Conservation (phyloP, 1,139 yeast genomes). For the Arxiozyma slooffiae region DNA sequence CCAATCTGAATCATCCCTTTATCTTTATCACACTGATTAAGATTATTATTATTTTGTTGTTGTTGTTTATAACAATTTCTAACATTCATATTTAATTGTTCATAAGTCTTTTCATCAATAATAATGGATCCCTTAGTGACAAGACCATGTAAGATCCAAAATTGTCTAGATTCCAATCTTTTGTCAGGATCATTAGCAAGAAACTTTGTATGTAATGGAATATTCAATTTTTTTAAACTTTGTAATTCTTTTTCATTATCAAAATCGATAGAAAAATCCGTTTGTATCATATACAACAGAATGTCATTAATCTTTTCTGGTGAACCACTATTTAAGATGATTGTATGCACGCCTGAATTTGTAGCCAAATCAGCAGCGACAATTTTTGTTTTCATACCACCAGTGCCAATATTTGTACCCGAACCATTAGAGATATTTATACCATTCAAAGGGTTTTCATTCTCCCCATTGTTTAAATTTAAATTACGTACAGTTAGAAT, state of each 20-base stretch:
- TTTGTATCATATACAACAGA: constrained; percentile 49
- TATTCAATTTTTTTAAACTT: constrained; percentile 29
- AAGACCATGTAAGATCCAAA: constrained; percentile 89
- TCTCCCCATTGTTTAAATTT: constrained; percentile 44
- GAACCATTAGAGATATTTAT: constrained; percentile 65
- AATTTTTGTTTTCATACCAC: constrained; percentile 94
- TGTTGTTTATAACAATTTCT: neutral
- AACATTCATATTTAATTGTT: constrained; percentile 10
- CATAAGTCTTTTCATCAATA: constrained; percentile 78
- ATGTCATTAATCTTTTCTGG: constrained; percentile 72
- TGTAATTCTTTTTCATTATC: constrained; percentile 24
- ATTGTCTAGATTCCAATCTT: constrained; percentile 63
- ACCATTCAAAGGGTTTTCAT: constrained; percentile 33
- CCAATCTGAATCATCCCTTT: neutral
- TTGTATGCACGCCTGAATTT: constrained; percentile 86
- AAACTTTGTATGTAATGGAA: constrained; percentile 84
- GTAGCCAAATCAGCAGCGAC: constrained; percentile 96
- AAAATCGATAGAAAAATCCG: constrained; percentile 11
- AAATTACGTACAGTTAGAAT: constrained; percentile 56
- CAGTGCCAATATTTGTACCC: constrained; percentile 89
- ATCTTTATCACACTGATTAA: neutral
- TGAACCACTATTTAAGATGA: constrained; percentile 65
- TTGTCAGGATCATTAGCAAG: constrained; percentile 47
- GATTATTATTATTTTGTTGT: too few species aligned
- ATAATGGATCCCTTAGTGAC: constrained; percentile 69